phyloP scores from a whole-genome alignment of 805 yeast genomes.

The Starmerella cellae region DNA sequence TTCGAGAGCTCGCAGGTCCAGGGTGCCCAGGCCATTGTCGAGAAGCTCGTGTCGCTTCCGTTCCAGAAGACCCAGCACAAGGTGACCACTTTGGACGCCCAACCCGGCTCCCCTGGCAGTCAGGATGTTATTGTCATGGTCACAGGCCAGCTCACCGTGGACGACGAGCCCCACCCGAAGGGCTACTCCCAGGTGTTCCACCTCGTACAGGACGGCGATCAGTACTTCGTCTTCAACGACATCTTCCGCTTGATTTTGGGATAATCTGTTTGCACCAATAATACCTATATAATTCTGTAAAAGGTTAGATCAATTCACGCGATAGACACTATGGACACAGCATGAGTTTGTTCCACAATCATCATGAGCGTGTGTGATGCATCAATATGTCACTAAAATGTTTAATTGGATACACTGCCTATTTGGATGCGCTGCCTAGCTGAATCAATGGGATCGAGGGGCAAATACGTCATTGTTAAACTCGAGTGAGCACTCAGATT shows the following conservation, averaged over 20 bases:
- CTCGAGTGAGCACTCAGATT: no score
- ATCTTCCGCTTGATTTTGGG: constrained; percentile 61
- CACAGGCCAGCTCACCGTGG: constrained; percentile 85
- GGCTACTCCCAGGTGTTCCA: constrained; percentile 97
- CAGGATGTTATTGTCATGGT: constrained; percentile 89
- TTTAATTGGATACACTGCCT: no score
- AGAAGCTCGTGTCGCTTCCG: constrained; percentile 77
- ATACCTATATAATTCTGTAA: not conserved
- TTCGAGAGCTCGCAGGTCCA: constrained; percentile 89
- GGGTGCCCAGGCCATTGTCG: constrained; percentile 87
- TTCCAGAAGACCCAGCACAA: constrained; percentile 88
- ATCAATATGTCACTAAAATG: no score
- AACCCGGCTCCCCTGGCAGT: constrained; percentile 86
- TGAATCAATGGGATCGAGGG: no score
- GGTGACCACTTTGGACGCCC: constrained; percentile 91
- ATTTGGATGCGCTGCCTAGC: no score
- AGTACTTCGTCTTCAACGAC: constrained; percentile 91
- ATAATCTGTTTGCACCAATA: constrained; percentile 1
- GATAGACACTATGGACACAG: no score
- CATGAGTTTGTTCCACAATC: no score
- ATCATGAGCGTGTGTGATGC: no score
- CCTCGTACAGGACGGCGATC: constrained; percentile 79
- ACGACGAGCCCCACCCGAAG: constrained; percentile 90
- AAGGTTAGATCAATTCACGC: not conserved
- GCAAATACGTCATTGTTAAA: no score